These are phyloP conservation scores for Pseudozyma tsukubaensis DNA, from an alignment of 1,284 basidiomycete genomes.

Conservation along the genomic window DNA sequence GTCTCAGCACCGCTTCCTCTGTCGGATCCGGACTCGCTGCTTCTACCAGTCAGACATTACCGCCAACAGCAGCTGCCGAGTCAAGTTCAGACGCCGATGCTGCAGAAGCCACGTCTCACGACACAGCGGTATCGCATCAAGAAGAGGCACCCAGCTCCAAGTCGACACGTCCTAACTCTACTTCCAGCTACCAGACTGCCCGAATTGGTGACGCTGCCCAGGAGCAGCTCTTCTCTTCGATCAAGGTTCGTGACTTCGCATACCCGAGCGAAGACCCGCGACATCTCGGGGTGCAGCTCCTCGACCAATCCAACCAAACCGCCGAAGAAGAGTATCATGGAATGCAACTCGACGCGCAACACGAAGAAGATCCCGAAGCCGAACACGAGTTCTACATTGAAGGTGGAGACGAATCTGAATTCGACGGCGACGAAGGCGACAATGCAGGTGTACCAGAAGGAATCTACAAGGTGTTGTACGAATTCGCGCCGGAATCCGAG, in stretches of 20 bases:
- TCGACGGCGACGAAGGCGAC: conserved; percentile 45
- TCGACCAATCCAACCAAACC: not conserved
- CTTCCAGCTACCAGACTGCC: conserved; percentile 36
- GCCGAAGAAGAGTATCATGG: conserved; percentile 14
- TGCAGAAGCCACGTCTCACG: not conserved
- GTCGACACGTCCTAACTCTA: conserved; percentile 25
- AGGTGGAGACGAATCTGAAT: conserved; percentile 49
- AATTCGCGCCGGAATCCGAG: conserved; percentile 51
- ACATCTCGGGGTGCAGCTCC: conserved; percentile 28
- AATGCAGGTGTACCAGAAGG: conserved; percentile 36
- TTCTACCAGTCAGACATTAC: not conserved
- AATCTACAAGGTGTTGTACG: conserved; percentile 54
- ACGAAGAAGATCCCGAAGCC: conserved; percentile 12
- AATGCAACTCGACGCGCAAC: conserved; percentile 12
- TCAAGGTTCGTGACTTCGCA: conserved; percentile 56
- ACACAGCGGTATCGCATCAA: not conserved
- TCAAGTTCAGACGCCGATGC: not conserved
- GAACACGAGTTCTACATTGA: conserved; percentile 38
- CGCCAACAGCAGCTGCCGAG: not conserved
- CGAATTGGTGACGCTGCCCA: conserved; percentile 2
- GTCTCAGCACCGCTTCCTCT: conserved; percentile 18
- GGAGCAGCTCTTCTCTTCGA: not conserved
- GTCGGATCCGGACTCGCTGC: not conserved
- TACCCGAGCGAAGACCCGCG: conserved; percentile 45
- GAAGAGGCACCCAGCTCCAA: conserved; percentile 5